A percentile compares a stretch with the other conserved stretches of the same genome.
Conservation (phyloP, 1,284 basidiomycete genomes). For the Peniophora sp. region DNA sequence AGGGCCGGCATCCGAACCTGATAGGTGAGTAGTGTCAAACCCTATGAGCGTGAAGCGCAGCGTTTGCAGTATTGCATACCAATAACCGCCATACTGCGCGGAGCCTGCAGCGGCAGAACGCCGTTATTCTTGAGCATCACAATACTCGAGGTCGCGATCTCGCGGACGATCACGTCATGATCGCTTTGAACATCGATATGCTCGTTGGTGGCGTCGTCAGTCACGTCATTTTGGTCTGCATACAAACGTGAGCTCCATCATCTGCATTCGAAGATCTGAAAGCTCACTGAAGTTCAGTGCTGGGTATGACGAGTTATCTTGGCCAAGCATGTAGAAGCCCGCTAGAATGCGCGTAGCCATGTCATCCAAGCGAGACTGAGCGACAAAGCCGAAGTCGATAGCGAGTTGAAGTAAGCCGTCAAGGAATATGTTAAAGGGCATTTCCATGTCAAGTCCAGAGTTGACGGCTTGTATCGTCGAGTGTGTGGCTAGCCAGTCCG, state of each 20-base stretch:
- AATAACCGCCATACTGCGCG: slow-evolving; percentile 29
- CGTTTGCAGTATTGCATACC: slow-evolving; percentile 7
- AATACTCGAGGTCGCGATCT: slow-evolving; percentile 49
- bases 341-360: slow-evolving; percentile 40
- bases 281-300: slow-evolving; percentile 28
- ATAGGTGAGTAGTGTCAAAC: no score
- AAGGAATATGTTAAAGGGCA: slow-evolving; percentile 15
- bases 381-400: slow-evolving; percentile 35
- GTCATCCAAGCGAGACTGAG: slow-evolving; percentile 25
- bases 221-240: no score
- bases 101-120: slow-evolving; percentile 42
- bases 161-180: slow-evolving; percentile 40
- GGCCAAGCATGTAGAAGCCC: slow-evolving; percentile 44
- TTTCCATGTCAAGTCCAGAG: slow-evolving; percentile 16
- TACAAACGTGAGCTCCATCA: no score
- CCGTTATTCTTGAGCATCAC: slow-evolving; percentile 59
- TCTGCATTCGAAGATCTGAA: background rate
- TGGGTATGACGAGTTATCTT: slow-evolving; percentile 50
- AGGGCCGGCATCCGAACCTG: slow-evolving; percentile 50
- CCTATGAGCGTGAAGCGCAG: no score
- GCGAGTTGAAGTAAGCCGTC: slow-evolving; percentile 23
- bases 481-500: slow-evolving; percentile 19
- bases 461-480: slow-evolving; percentile 11
- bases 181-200: slow-evolving; percentile 42
- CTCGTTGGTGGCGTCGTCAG: slow-evolving; percentile 17